These are phyloP conservation scores for Smittium mucronatum DNA, from an alignment of 371 early-diverging fungal genomes.

Conservation along the genomic window DNA sequence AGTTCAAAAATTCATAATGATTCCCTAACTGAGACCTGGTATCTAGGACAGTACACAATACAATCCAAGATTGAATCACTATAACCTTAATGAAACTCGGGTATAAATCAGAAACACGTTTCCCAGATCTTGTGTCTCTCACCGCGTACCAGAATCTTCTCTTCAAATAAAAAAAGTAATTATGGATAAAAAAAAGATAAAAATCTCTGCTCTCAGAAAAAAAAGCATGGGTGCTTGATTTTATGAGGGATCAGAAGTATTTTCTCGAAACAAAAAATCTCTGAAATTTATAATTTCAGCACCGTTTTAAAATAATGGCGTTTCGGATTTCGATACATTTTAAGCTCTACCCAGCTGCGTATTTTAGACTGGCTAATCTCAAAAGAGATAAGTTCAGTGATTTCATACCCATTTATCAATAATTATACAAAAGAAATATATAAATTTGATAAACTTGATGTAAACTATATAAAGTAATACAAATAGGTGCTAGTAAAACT, in stretches of 20 bases:
- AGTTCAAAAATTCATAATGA: conserved; percentile 13
- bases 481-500: too few relatives aligned
- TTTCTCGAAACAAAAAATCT: too few relatives aligned
- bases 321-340: too few relatives aligned
- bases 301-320: too few relatives aligned
- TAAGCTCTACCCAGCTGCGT: too few relatives aligned
- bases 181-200: neutral
- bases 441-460: too few relatives aligned
- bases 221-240: neutral
- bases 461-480: too few relatives aligned
- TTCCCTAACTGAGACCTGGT: conserved; percentile 25
- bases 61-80: conserved; percentile 9
- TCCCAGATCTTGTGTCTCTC: neutral
- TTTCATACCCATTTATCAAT: too few relatives aligned
- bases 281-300: too few relatives aligned
- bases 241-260: neutral
- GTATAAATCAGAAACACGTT: neutral
- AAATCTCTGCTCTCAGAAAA: neutral
- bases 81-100: conserved; percentile 3
- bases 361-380: too few relatives aligned
- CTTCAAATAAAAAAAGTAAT: neutral
- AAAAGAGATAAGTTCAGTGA: too few relatives aligned
- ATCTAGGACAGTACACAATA: conserved; percentile 17
- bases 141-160: neutral
- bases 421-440: too few relatives aligned